These are phyloP conservation scores for Mycena pura DNA, from an alignment of 768 basidiomycete genomes.

Conservation along the genomic window DNA sequence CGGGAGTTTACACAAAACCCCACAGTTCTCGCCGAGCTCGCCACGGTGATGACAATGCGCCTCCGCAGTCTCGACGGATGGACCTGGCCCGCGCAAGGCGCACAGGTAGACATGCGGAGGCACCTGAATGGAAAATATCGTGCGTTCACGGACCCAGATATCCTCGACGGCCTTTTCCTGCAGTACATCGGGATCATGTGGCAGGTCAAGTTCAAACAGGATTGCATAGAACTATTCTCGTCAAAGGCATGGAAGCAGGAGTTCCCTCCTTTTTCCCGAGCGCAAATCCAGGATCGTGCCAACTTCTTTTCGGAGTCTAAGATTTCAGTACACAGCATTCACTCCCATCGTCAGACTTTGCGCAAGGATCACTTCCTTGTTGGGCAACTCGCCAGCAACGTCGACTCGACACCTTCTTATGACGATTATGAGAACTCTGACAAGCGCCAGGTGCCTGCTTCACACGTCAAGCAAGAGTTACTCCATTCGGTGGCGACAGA, in stretches of 20 bases:
- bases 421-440: constrained; percentile 34
- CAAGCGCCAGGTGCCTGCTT: constrained; percentile 23
- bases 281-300: constrained; percentile 26
- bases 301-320: too few relatives aligned
- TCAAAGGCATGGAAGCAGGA: constrained; percentile 46
- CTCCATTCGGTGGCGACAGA: constrained; percentile 50
- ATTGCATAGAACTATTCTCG: constrained; percentile 37
- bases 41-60: constrained; percentile 55
- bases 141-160: constrained; percentile 56
- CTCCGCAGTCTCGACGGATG: constrained; percentile 47
- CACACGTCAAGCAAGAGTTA: constrained; percentile 45
- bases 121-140: constrained; percentile 57
- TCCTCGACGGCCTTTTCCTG: constrained; percentile 52
- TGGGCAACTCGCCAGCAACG: constrained; percentile 33
- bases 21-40: too few relatives aligned
- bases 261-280: constrained; percentile 18
- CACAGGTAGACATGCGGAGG: constrained; percentile 51
- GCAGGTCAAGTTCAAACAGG: constrained; percentile 45
- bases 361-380: constrained; percentile 41
- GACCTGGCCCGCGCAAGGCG: constrained; percentile 52
- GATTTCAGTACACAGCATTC: constrained; percentile 32
- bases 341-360: constrained; percentile 32
- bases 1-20: too few relatives aligned
- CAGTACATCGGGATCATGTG: constrained; percentile 52
- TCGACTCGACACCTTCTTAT: constrained; percentile 27